Percentiles rank a stretch among this genome's conserved stretches.
Conservation (phyloP, 1,284 basidiomycete species). For the Ceratobasidium papillatum region DNA sequence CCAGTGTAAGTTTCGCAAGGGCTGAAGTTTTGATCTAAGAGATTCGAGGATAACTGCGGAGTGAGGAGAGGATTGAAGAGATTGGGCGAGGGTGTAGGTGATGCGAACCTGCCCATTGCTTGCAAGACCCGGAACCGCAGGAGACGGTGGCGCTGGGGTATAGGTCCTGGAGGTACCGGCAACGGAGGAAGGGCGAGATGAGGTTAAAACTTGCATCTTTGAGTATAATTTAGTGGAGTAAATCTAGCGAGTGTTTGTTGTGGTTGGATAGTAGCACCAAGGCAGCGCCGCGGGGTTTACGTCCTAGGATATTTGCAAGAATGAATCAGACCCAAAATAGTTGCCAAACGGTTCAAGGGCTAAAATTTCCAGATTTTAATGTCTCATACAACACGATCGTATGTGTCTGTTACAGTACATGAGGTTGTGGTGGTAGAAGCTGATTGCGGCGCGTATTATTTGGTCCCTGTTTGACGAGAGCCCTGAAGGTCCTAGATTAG, state of each 20-base stretch:
- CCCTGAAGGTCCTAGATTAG: too few relatives aligned
- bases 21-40: constrained; percentile 50
- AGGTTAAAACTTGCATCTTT: constrained; percentile 7
- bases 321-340: too few relatives aligned
- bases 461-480: not conserved
- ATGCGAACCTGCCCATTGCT: constrained; percentile 28
- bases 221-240: not conserved
- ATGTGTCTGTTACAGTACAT: too few relatives aligned
- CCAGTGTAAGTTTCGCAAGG: constrained; percentile 91
- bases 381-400: too few relatives aligned
- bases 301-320: too few relatives aligned
- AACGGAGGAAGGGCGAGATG: constrained; percentile 24
- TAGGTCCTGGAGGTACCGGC: not conserved
- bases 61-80: constrained; percentile 31
- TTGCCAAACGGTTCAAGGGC: too few relatives aligned
- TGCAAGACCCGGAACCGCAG: not conserved
- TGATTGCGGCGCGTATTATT: not conserved
- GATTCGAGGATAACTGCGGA: constrained; percentile 21
- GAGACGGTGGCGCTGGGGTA: constrained; percentile 25
- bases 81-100: constrained; percentile 33
- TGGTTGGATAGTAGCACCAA: not conserved
- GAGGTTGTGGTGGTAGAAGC: not conserved
- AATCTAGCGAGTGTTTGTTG: not conserved
- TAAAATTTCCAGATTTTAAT: too few relatives aligned
- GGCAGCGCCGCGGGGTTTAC: not conserved